Evolutionary conservation across 202 grass and related monocot species (phyloP), one percentile per base, ranked within the genome.

Genomic region (Musa balbisiana): DNA sequence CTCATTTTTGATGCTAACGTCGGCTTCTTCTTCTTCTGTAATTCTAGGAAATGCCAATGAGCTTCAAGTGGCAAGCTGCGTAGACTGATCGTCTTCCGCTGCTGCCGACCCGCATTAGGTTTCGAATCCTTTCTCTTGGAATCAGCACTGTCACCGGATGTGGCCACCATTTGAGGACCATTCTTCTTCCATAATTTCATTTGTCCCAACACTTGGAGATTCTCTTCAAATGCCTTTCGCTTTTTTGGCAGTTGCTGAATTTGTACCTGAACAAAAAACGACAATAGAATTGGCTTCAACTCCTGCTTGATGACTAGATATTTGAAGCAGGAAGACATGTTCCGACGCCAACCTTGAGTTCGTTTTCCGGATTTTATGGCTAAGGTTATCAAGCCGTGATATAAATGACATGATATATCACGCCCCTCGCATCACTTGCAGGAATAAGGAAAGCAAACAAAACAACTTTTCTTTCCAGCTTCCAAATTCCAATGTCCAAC

Each of bases 1-100:
- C 88, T 91, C 90, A 97, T 91, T 51, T 67, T 93, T 80, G 84
- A 79, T 65, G 83, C 69, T 67, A 73, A 82, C 76, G 27, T 2
- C 21, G 54, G 72, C 72, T 53, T 88, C 76, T 86, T 87, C 67
- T 74, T 88, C 69, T 76, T 88, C 69, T 76, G 73, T 73, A 63
- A 51, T 78, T 85, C 66, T 15, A 74, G 69, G 26, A 80, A 25
- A 26, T 84, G 52, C 76, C 88, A 87, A 55, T 87, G 84, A 16
- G 67, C 78, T 89, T 93, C 86, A 75, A 91, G 27, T 52, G 81
- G 55, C 73, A 83, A 78, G 21, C 76, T 67, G 67, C 76, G 59
- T 67, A 29, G n/a, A 83, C 8, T 69, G 43, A 49, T 63, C 43
- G 62, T 27, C 8, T 53, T 65, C 54, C 64, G 76, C 62, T 76